Percentiles rank a stretch among this genome's conserved stretches.
Conservation (phyloP, 176 grass and related monocot genomes). For the Bothriochloa decipiens region DNA sequence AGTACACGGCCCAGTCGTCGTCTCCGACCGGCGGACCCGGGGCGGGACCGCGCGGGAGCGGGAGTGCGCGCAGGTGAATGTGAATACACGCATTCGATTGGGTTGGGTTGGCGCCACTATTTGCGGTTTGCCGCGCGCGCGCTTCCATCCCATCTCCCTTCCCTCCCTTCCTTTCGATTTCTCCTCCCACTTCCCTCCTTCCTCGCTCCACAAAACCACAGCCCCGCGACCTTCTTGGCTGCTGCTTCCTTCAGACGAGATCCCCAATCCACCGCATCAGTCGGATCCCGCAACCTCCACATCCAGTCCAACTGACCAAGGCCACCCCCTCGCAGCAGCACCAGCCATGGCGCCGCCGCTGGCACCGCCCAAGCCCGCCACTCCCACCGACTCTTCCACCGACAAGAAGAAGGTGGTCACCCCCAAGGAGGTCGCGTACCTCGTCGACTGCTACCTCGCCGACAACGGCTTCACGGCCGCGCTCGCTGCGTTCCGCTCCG, state of each 20-base stretch:
- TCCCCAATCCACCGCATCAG: neutral
- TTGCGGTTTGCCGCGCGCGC: too few relatives aligned
- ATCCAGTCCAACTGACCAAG: neutral
- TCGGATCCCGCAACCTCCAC: neutral
- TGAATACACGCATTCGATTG: too few relatives aligned
- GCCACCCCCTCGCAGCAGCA: neutral
- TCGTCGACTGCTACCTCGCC: constrained; percentile 84
- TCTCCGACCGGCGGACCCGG: too few relatives aligned
- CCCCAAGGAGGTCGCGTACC: constrained; percentile 77
- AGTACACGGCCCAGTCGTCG: too few relatives aligned
- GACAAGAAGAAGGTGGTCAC: constrained; percentile 57
- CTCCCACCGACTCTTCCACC: neutral
- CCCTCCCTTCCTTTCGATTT: too few relatives aligned
- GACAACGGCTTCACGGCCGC: constrained; percentile 64
- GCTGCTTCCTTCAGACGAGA: neutral
- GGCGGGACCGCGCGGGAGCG: too few relatives aligned
- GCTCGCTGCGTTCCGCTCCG: constrained; percentile 73
- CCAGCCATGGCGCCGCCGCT: constrained; percentile 47
- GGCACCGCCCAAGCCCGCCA: constrained; percentile 35
- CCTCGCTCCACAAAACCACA: too few relatives aligned
- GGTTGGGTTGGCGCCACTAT: too few relatives aligned
- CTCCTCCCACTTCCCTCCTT: too few relatives aligned
- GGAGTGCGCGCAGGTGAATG: too few relatives aligned
- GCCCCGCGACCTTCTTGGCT: too few relatives aligned
- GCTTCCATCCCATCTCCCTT: too few relatives aligned